Conservation (phyloP, 1,284 basidiomycete species). For the Testicularia cyperi region DNA sequence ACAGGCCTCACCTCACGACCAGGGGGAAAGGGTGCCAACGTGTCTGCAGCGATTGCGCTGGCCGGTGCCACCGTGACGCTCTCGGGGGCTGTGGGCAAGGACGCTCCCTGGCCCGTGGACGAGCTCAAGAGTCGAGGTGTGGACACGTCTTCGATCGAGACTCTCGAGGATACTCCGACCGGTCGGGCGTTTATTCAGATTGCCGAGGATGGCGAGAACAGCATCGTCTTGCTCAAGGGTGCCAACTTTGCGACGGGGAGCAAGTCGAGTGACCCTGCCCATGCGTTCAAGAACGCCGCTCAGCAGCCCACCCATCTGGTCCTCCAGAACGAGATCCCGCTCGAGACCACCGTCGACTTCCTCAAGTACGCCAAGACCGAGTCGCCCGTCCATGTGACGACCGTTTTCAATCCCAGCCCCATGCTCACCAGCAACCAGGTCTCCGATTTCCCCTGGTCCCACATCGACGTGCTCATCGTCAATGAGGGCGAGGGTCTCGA, state of each 20-base stretch:
- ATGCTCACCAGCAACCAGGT: constrained; percentile 63
- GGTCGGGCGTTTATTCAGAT: constrained; percentile 59
- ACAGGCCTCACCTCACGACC: constrained; percentile 38
- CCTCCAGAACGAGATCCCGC: constrained; percentile 67
- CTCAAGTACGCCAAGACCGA: constrained; percentile 40
- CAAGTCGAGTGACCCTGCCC: constrained; percentile 21
- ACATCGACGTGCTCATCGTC: constrained; percentile 64
- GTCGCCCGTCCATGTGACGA: constrained; percentile 6
- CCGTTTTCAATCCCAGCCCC: constrained; percentile 66
- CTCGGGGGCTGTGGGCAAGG: constrained; percentile 50
- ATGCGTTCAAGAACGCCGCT: constrained; percentile 6
- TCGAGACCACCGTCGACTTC: constrained; percentile 62
- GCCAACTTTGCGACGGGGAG: constrained; percentile 46
- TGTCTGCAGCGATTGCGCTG: constrained; percentile 49
- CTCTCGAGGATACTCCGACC: constrained; percentile 39
- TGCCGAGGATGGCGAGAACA: constrained; percentile 55
- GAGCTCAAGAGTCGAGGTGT: constrained; percentile 46
- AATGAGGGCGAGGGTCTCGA: constrained; percentile 64
- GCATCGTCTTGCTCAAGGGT: constrained; percentile 55
- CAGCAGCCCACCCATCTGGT: constrained; percentile 62
- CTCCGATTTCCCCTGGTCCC: constrained; percentile 62
- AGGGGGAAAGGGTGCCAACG: constrained; percentile 59
- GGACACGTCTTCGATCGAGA: constrained; percentile 24
- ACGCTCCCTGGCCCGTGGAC: constrained; percentile 53
- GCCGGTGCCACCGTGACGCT: constrained; percentile 44